phyloP scores from a whole-genome alignment of 768 basidiomycete genomes.

The Trametes elegans region DNA sequence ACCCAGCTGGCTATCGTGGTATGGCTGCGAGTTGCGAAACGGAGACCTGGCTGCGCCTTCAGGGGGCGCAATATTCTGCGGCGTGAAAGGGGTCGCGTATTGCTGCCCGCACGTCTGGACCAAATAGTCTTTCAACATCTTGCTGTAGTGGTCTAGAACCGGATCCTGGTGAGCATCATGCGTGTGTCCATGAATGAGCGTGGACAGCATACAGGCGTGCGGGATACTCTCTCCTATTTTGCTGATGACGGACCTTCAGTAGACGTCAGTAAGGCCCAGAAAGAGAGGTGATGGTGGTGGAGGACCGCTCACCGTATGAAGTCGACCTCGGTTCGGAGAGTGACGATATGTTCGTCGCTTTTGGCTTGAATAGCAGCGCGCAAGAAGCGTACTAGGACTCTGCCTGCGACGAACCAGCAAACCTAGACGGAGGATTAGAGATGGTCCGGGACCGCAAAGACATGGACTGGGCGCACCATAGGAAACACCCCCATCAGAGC shows the following conservation, averaged over 20 bases:
- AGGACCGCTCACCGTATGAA: slow-evolving; percentile 56
- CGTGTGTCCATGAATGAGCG: no score
- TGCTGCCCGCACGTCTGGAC: slow-evolving; percentile 25
- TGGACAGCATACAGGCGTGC: slow-evolving; percentile 55
- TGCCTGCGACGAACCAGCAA: slow-evolving; percentile 64
- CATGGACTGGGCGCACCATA: slow-evolving; percentile 40
- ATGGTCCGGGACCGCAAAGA: background rate
- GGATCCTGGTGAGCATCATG: no score
- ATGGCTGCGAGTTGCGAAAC: no score
- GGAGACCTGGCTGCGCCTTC: background rate
- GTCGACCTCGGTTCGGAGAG: slow-evolving; percentile 60
- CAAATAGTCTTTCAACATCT: slow-evolving; percentile 49
- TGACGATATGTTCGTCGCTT: slow-evolving; percentile 54
- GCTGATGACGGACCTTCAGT: slow-evolving; percentile 50
- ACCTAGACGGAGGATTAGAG: slow-evolving; percentile 12
- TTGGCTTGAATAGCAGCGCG: slow-evolving; percentile 60
- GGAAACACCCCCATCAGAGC: slow-evolving; percentile 70
- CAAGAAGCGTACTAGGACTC: slow-evolving; percentile 65
- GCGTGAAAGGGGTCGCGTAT: slow-evolving; percentile 15
- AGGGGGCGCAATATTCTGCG: background rate
- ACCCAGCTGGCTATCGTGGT: no score
- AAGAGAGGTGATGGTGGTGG: background rate
- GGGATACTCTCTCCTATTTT: slow-evolving; percentile 68
- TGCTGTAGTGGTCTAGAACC: slow-evolving; percentile 45
- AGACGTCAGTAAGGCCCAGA: background rate